phyloP scores from a whole-genome alignment of 129 eudicot species.

The Flaveria robusta region DNA sequence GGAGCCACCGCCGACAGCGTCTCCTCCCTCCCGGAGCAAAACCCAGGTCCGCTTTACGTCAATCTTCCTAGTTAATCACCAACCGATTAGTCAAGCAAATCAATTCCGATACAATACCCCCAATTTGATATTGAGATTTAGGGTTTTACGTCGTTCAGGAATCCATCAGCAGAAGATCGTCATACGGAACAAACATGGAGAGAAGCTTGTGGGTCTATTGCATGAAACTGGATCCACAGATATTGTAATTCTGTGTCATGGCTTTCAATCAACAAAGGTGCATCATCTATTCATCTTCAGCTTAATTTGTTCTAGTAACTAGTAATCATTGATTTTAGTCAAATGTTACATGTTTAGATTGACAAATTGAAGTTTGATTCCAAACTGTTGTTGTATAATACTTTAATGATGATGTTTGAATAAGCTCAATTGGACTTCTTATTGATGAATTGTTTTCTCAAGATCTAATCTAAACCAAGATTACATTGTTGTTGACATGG shows the following conservation, averaged over 20 bases:
- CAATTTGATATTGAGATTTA: not conserved
- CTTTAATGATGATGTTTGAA: conserved; percentile 2
- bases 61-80: conserved; percentile 1
- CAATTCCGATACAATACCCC: not conserved
- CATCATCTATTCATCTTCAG: not conserved
- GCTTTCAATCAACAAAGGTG: conserved; percentile 73
- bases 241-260: conserved; percentile 75
- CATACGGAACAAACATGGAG: conserved; percentile 53
- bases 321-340: not conserved
- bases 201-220: conserved; percentile 74
- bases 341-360: not conserved
- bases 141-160: conserved; percentile 35
- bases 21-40: conserved; percentile 23
- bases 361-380: not conserved
- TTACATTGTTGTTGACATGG: not conserved
- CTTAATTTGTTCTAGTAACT: too few species aligned
- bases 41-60: conserved; percentile 25
- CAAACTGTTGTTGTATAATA: not conserved
- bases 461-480: not conserved
- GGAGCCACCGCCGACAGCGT: conserved; percentile 12
- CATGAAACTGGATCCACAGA: conserved; percentile 70
- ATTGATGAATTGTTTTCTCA: not conserved
- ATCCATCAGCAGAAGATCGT: conserved; percentile 44
- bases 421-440: not conserved
- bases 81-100: not conserved